Evolutionary conservation across 306 rosid genomes (phyloP), one percentile per base, ranked within the genome.

Genomic region (Acacia melanoxylon): DNA sequence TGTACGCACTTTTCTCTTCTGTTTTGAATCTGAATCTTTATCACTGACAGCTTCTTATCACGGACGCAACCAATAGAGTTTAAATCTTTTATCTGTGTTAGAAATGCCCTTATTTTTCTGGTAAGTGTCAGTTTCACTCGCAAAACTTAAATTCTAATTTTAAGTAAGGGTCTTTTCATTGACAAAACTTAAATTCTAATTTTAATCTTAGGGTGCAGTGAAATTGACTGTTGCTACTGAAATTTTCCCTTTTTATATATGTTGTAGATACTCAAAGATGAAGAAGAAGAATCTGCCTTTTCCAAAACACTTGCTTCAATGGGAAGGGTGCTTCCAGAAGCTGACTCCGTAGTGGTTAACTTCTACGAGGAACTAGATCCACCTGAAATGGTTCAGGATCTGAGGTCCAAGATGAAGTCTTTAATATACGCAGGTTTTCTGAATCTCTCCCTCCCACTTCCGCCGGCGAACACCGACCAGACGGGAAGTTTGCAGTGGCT

Each of bases 361-460:
- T 77, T 77, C 48, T 88, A 44, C 67, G 75, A 83, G 70, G 89
- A 86, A 25, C 54, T 86, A 25, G 87, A 84, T 19, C 82, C 88
- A 22, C 54, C 81, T 2, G 8, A 62, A 10, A 74, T 85, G 1
- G 83, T 79, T 44, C 29, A 70, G 1, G 86, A 87, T 20, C 81
- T 91, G 73, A 82, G 78, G 54, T 80, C 81, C 15, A 87, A 87
- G 72, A 35, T 89, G 9, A 42, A 44, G 2, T 22, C 19, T 20
- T 0, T 87, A 5, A 84, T 91, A 10, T 79, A 68, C 58, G 77
- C 83, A 20, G 92, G 94, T 17, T 91, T 86, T 46, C 83, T 83
- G 54, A 56, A 88, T 11, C 40, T 82, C 10, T 68, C 85, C 3
- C 51, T 86, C 1, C 85, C 85, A 25, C 71, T 42, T 1, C 77